Evolutionary conservation across 257 asterid species (phyloP), one percentile per base, ranked within the genome.

Genomic region (Nicotiana tabacum): DNA sequence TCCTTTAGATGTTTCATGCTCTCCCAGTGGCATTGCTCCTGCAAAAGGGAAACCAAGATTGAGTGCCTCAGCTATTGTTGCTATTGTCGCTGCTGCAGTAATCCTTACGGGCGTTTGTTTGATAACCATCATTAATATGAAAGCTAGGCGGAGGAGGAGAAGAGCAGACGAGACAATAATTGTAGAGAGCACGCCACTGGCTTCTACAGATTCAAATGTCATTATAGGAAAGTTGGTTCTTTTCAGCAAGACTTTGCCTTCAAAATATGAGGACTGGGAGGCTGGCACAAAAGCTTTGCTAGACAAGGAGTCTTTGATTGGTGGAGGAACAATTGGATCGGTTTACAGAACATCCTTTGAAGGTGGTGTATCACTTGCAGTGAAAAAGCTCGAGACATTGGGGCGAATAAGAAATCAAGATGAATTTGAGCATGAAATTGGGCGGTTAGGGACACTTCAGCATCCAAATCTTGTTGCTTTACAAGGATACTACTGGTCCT

Each of bases 221-320:
- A 91, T 96, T 43, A 93, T 94, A 1, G 98, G 99, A 66, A 96
- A 96, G 85, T 82, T 96, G 67, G 98, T 96, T 72, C 93, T 94
- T 58, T 96, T 93, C 87, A 90, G 94, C 91, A 92, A 90, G 85
- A 90, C 89, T 39, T 84, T 94, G 79, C 99, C 98, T 48, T 92
- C 98, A 8, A 96, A 91, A 82, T 96, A 96, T 62, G 97, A 96
- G 82, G 99, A 92, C 78, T 96, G 99, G 99, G 98, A 96, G 84
- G 89, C 95, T 2, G 99, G 98, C 7, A 94, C 98, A 0, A 94
- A 92, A 89, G 95, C 98, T 5, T 88, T 96, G 94, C 93, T 96
- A 9, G 97, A 96, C 85, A 96, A 90, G 82, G 99, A 96, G 58
- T 88, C 97, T 70, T 60, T 94, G 62, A 83, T 96, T 56, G 99